phyloP scores from a whole-genome alignment of 768 basidiomycete genomes.

The Calocera viscosa region DNA sequence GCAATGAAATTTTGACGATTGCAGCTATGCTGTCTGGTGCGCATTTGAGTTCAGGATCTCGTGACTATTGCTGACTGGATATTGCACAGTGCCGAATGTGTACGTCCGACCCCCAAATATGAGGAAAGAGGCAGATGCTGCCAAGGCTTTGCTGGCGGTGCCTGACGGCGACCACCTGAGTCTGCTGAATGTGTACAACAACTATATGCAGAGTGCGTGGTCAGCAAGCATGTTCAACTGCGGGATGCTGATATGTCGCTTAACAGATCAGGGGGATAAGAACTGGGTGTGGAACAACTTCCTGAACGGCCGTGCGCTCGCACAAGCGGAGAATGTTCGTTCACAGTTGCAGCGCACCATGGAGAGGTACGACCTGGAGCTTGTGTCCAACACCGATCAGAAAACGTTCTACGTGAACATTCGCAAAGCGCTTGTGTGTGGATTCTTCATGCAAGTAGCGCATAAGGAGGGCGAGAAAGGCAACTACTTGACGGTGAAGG shows the following conservation, averaged over 20 bases:
- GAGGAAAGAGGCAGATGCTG: constrained; percentile 81
- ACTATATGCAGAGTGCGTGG: constrained; percentile 65
- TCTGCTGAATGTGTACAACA: constrained; percentile 88
- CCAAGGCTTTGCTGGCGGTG: constrained; percentile 75
- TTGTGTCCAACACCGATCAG: constrained; percentile 57
- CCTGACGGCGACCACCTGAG: constrained; percentile 97
- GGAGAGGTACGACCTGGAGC: constrained; percentile 76
- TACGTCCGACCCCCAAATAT: constrained; percentile 84
- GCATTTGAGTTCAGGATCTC: constrained; percentile 6
- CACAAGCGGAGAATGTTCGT: constrained; percentile 89
- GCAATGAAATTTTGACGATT: constrained; percentile 88
- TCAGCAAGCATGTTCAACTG: too few species aligned
- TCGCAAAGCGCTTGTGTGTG: constrained; percentile 72
- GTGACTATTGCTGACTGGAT: background rate
- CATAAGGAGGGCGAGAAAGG: constrained; percentile 89
- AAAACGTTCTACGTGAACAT: constrained; percentile 61
- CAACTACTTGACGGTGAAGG: constrained; percentile 82
- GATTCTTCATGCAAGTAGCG: constrained; percentile 97
- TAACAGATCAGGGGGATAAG: constrained; percentile 55
- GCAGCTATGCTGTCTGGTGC: constrained; percentile 92
- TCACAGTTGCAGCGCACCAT: constrained; percentile 77
- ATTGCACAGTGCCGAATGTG: constrained; percentile 67
- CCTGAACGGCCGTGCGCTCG: constrained; percentile 65
- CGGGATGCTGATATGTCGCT: background rate
- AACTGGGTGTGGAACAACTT: constrained; percentile 90